These are phyloP conservation scores for Dalechampia spathulata DNA, from an alignment of 441 rosid species.

Conservation along the genomic window DNA sequence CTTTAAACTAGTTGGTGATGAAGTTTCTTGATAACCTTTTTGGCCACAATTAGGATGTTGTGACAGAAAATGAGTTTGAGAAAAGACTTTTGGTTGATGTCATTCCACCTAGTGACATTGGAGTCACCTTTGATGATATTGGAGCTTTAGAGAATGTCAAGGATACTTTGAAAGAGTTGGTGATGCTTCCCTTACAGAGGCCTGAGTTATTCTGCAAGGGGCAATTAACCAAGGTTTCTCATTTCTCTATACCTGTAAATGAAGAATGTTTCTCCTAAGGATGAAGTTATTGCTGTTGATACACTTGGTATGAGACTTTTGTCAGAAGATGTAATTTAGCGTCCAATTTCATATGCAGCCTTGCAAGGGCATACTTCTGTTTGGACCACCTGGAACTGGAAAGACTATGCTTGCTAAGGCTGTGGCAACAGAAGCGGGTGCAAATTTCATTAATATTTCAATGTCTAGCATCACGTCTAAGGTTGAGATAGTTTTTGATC, in stretches of 20 bases:
- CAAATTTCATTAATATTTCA: constrained; percentile 86
- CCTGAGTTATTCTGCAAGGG: constrained; percentile 96
- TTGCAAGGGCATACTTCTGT: constrained; percentile 86
- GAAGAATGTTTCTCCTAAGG: constrained; percentile 2
- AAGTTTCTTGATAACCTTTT: constrained; percentile 1
- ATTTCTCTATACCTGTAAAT: constrained; percentile 3
- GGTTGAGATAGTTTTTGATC: constrained; percentile 29
- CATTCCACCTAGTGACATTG: constrained; percentile 89
- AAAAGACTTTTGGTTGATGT: constrained; percentile 88
- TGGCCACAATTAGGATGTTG: constrained; percentile 59
- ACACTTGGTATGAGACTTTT: not conserved
- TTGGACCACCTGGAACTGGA: constrained; percentile 98
- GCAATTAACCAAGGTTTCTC: constrained; percentile 71
- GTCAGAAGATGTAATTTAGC: too few species aligned
- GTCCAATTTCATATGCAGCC: constrained; percentile 75
- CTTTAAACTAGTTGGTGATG: too few species aligned
- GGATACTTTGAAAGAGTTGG: constrained; percentile 88
- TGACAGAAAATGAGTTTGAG: constrained; percentile 92
- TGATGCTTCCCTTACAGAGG: constrained; percentile 92
- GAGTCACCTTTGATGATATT: constrained; percentile 88
- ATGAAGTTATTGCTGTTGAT: not conserved
- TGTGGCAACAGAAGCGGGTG: constrained; percentile 95
- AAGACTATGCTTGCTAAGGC: constrained; percentile 97
- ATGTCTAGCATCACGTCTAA: constrained; percentile 96
- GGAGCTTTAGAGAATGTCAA: constrained; percentile 95